These are phyloP conservation scores for Colletotrichum limetticola DNA, from an alignment of 2,329 filamentous ascomycete genomes.

Conservation along the genomic window DNA sequence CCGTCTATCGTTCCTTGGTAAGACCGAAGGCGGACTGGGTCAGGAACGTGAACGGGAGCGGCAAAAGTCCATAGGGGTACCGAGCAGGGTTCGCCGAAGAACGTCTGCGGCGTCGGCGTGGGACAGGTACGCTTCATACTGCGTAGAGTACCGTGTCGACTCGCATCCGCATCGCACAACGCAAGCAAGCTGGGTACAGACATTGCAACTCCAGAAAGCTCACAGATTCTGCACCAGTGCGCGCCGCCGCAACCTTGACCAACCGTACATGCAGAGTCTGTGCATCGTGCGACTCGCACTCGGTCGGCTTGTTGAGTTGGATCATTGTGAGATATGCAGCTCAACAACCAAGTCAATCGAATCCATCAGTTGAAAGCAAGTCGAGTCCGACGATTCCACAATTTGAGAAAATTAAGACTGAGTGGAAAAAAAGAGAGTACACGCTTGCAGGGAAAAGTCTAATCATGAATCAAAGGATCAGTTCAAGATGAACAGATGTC, in stretches of 20 bases:
- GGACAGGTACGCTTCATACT: neutral
- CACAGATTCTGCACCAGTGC: conserved; percentile 24
- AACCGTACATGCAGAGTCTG: conserved; percentile 14
- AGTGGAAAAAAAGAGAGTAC: neutral
- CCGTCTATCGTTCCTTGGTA: neutral
- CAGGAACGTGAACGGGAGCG: neutral
- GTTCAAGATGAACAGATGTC: neutral
- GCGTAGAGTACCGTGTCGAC: conserved; percentile 1
- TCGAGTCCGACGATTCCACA: neutral
- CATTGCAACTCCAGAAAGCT: neutral
- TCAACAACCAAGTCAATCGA: neutral
- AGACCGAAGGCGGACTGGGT: neutral
- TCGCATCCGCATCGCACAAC: conserved; percentile 31
- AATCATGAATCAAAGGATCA: no score
- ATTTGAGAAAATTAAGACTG: neutral
- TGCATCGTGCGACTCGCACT: conserved; percentile 15
- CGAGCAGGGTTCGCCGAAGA: neutral
- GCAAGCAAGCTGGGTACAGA: conserved; percentile 11
- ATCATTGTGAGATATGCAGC: neutral
- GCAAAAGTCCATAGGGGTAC: neutral
- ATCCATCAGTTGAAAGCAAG: neutral
- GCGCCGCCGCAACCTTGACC: neutral
- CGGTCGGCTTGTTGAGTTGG: conserved; percentile 5
- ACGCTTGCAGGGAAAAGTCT: no score
- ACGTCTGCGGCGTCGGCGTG: conserved; percentile 7